These are phyloP conservation scores for Paramecium bursaria DNA, from an alignment of 73 alveolate species.

Conservation along the genomic window DNA sequence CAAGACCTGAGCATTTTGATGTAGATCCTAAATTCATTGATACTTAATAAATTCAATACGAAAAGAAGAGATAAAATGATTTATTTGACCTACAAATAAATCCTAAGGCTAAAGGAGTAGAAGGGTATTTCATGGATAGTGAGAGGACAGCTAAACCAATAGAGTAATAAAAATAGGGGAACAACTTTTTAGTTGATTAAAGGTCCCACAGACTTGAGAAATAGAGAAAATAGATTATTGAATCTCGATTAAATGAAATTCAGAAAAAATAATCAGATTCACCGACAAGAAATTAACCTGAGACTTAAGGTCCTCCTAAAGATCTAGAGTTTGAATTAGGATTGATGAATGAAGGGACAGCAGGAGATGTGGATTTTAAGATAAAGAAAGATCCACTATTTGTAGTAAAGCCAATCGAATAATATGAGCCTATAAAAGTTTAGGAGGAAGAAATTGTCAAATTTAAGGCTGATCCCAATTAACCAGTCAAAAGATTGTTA, in stretches of 20 bases:
- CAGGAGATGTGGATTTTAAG: conserved; percentile 84
- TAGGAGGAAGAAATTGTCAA: conserved; percentile 61
- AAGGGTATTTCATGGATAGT: conserved; percentile 71
- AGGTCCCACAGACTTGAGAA: conserved; percentile 68
- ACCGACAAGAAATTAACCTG: conserved; percentile 4
- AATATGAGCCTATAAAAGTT: conserved; percentile 86
- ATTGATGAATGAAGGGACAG: neutral
- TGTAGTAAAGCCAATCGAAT: conserved; percentile 94
- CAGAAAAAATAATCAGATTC: too few relatives aligned
- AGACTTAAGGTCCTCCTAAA: conserved; percentile 27
- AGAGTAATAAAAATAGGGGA: conserved; percentile 51
- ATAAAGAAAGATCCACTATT: conserved; percentile 84
- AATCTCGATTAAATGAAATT: conserved; percentile 16
- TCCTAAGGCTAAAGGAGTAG: conserved; percentile 67
- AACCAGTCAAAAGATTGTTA: conserved; percentile 76
- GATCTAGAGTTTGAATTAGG: conserved; percentile 58
- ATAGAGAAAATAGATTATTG: conserved; percentile 14
- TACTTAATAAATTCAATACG: conserved; percentile 22
- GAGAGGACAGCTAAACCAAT: neutral
- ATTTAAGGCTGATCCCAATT: conserved; percentile 72
- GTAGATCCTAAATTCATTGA: conserved; percentile 63
- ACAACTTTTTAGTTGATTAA: conserved; percentile 69
- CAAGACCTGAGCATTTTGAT: conserved; percentile 77
- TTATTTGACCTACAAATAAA: conserved; percentile 64
- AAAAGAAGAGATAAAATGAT: conserved; percentile 49